A percentile compares a stretch with the other conserved stretches of the same genome.
Evolutionary conservation across 306 rosid species (phyloP).

Genomic region (Castanea sativa): DNA sequence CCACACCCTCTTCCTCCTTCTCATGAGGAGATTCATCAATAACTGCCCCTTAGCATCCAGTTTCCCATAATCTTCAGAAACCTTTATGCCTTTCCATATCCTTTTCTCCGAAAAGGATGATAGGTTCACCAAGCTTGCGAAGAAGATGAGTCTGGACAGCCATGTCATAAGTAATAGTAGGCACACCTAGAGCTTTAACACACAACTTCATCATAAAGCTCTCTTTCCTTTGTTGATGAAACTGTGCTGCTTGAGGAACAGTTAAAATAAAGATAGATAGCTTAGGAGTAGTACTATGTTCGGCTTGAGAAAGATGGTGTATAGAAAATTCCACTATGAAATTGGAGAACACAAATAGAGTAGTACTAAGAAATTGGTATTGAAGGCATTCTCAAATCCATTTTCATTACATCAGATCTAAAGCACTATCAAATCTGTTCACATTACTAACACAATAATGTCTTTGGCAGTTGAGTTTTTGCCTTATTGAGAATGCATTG

Average conservation of each 20-base stretch:
- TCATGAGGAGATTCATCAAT: conserved; percentile 75
- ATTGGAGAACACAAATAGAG: too few species aligned
- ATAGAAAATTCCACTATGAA: too few species aligned
- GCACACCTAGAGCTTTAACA: conserved; percentile 84
- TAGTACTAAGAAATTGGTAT: too few species aligned
- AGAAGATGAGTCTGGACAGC: conserved; percentile 75
- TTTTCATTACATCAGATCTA: too few species aligned
- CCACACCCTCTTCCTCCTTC: conserved; percentile 72
- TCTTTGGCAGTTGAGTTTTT: not conserved
- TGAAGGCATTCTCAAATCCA: too few species aligned
- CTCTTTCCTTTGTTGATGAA: conserved; percentile 1
- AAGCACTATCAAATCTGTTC: too few species aligned
- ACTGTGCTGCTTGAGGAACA: too few species aligned
- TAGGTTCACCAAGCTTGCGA: conserved; percentile 82
- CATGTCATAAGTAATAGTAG: conserved; percentile 67
- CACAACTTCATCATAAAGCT: conserved; percentile 74
- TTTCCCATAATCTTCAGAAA: conserved; percentile 67
- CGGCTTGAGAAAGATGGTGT: too few species aligned
- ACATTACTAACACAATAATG: not conserved
- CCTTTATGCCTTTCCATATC: conserved; percentile 93
- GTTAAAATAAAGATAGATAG: too few species aligned
- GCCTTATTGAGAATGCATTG: not conserved
- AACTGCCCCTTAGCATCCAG: conserved; percentile 73
- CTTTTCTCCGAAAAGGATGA: conserved; percentile 80
- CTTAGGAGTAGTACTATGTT: too few species aligned